Evolutionary conservation across 192 early-diverging fungal genomes (phyloP).

Genomic region (Entomortierella beljakovae): DNA sequence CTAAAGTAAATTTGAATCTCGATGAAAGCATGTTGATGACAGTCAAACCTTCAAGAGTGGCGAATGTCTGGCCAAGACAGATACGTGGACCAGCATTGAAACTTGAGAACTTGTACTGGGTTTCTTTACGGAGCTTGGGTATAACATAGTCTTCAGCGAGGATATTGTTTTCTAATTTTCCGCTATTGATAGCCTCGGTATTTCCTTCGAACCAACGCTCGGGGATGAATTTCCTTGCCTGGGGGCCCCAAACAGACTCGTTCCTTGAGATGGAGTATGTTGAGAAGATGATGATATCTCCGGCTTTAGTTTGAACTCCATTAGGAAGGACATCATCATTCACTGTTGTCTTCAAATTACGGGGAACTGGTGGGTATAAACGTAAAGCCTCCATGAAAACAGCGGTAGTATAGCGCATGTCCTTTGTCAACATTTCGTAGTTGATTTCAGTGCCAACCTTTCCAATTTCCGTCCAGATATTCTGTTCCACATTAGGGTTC

Average conservation of each 20-base stretch:
- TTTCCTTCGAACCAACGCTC: slow-evolving; percentile 66
- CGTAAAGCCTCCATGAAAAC: slow-evolving; percentile 72
- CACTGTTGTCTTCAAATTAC: slow-evolving; percentile 64
- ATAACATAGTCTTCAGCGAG: slow-evolving; percentile 18
- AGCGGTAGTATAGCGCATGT: slow-evolving; percentile 65
- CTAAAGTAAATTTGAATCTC: slow-evolving; percentile 50
- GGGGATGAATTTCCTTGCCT: slow-evolving; percentile 71
- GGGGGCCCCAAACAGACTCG: slow-evolving; percentile 67
- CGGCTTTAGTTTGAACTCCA: slow-evolving; percentile 63
- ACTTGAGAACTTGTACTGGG: slow-evolving; percentile 61
- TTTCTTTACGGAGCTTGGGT: slow-evolving; percentile 42
- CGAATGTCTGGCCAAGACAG: slow-evolving; percentile 53
- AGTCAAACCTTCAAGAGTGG: slow-evolving; percentile 48
- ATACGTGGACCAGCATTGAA: slow-evolving; percentile 71
- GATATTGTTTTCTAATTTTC: slow-evolving; percentile 10
- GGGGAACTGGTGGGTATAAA: slow-evolving; percentile 75
- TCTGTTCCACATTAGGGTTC: slow-evolving; percentile 50
- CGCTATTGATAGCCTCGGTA: slow-evolving; percentile 23
- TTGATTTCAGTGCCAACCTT: slow-evolving; percentile 8
- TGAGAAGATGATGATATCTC: slow-evolving; percentile 61
- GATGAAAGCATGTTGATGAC: slow-evolving; percentile 27
- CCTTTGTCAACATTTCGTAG: slow-evolving; percentile 45
- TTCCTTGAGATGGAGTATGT: slow-evolving; percentile 65
- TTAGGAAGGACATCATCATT: slow-evolving; percentile 71
- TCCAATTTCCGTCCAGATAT: slow-evolving; percentile 51